Base-by-base conservation (phyloP, 2,329 filamentous ascomycete species). In the Aureobasidium uvarum region DNA sequence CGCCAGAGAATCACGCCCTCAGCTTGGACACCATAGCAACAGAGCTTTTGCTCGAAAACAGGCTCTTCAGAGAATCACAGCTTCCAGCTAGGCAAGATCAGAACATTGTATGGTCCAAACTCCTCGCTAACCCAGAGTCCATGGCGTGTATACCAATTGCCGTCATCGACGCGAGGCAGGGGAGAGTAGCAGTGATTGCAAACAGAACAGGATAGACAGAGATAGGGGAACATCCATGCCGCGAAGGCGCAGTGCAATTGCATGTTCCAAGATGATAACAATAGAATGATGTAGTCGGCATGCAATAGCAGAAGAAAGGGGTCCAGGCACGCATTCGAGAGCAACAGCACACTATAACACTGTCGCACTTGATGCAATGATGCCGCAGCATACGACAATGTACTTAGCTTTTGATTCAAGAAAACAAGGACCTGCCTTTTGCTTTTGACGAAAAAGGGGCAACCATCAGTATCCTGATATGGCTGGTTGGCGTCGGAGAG, bases 1-100 rank as follows among this genome's bases (percentile, higher is more conserved):
- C 54, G 14, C 41, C 38, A 20, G 43, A 48, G 45, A 48, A 48
- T 59, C 55, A 46, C 55, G 5, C 33, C 39, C 41, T 36, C 55
- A 46, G 28, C 39, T 59, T 59, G 8, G 52, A 56, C 52, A 43
- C 55, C 55, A 45, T 45, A 36, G 39, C 55, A 59, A 59, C 28
- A 59, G 55, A 59, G 55, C 23, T 31, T 46, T 59, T 5, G 41
- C 55, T 36, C 36, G 41, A 48, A 48, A 60, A 38, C 43, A 60
- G 56, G 43, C 33, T 59, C n/a, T 38, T 31, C 38, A 20, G 39
- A 46, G 10, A 23, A 56, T 45, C 31, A 38, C 45, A 2, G 14
- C 36, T n/a, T 6, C 41, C 31, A 60, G 41, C 41, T 48, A 48
- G 20, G 56, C 56, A 33, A 41, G 25, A 60, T 36, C 56, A 60